Evolutionary conservation across 768 basidiomycete species (phyloP), one percentile per base, ranked within the genome.

Genomic region (Mycena filopes): DNA sequence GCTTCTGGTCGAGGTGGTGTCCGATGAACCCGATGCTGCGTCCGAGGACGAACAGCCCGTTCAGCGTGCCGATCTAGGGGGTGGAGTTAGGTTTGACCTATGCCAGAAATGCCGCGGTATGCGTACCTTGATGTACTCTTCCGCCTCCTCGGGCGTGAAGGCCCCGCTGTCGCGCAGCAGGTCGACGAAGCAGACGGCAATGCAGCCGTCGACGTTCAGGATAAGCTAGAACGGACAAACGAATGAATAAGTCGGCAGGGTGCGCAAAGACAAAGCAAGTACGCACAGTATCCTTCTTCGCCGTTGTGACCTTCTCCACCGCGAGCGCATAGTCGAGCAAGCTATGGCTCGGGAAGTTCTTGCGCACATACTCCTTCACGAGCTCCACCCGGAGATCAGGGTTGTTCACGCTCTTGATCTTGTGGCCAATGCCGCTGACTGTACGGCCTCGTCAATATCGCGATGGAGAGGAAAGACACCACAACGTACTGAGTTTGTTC

Each of bases 341-440:
- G 69, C 87, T 89, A 82, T 96, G 95, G 74, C 89, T 91, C 4
- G 97, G 97, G 94, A 99, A 99, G 86, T 97, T 82, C 82, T 97
- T 95, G 82, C 76, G 82, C 65, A 97, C 97, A 72, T 93, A 99
- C 82, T 96, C 95, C 86, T 98, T 98, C 58, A 95, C 94, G 65
- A 95, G 90, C 81, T 94, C 92, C 66, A 95, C 93, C 75, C 93
- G 93, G 48, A 94, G 84, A 84, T 96, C 94, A 50, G 94, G 95
- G 87, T 96, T 96, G 81, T 94, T 96, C 69, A 95, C 93, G 70
- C 92, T 95, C 89, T 99, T 99, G 86, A 99, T 98, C 88, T 99
- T 99, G 90, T 99, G 97, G 48, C 97, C 97, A 70, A 99, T 99
- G 84, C 97, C 97, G 70, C 90, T 92, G 84, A 98, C 92, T 93